These are phyloP conservation scores for Collybiopsis confluens DNA, from an alignment of 768 basidiomycete species.

Conservation along the genomic window DNA sequence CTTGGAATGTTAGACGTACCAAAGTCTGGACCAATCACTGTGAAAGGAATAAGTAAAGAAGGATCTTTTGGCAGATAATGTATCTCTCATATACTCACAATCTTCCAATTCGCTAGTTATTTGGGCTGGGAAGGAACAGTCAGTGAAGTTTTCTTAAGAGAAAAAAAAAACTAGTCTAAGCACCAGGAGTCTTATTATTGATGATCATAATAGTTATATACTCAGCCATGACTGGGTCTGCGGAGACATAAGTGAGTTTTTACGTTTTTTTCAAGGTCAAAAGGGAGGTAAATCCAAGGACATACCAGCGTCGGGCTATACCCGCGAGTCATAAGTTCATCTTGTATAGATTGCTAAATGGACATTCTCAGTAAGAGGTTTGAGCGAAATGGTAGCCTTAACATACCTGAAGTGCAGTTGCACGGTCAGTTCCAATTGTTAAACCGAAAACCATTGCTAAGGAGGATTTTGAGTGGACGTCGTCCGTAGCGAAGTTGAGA, in stretches of 20 bases:
- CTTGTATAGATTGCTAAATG: constrained; percentile 67
- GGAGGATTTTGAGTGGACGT: constrained; percentile 8
- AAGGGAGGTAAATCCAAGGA: constrained; percentile 19
- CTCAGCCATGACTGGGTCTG: constrained; percentile 90
- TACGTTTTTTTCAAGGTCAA: constrained; percentile 7
- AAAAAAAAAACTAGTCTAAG: too few relatives aligned
- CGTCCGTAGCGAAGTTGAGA: constrained; percentile 22
- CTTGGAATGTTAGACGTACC: constrained; percentile 38
- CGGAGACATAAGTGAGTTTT: constrained; percentile 9
- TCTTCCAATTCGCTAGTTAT: constrained; percentile 88
- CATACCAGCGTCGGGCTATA: constrained; percentile 75
- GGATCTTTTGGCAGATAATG: not conserved
- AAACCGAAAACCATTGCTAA: constrained; percentile 65
- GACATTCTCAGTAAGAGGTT: constrained; percentile 11
- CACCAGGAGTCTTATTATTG: constrained; percentile 81
- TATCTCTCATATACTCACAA: constrained; percentile 40
- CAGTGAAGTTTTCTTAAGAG: too few relatives aligned
- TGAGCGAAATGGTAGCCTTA: not conserved
- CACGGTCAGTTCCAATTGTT: constrained; percentile 76
- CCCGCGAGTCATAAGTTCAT: constrained; percentile 72
- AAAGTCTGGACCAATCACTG: constrained; percentile 78
- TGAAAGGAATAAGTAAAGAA: constrained; percentile 3
- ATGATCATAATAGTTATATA: constrained; percentile 95
- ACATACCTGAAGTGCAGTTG: constrained; percentile 62
- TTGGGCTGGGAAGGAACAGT: constrained; percentile 49